A percentile compares a stretch with the other conserved stretches of the same genome.
phyloP scores from a whole-genome alignment of 257 asterid species.

The Solanum rostratum region DNA sequence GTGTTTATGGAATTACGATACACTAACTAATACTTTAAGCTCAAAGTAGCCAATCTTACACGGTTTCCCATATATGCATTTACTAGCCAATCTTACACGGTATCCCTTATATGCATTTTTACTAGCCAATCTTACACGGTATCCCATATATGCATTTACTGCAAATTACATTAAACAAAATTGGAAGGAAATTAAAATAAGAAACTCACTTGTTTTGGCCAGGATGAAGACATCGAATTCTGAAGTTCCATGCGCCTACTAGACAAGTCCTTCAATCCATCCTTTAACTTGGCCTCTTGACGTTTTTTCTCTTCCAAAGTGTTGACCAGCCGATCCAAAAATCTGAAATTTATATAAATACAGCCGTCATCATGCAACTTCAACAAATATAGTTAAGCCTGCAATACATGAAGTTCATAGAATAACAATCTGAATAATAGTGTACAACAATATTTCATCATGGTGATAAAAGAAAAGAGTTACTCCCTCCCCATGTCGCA shows the following conservation, averaged over 20 bases:
- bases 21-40: neutral
- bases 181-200: neutral
- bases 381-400: neutral
- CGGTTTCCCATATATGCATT: neutral
- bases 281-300: constrained; percentile 74
- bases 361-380: neutral
- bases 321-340: constrained; percentile 75
- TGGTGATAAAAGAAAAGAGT: neutral
- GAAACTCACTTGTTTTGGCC: constrained; percentile 93
- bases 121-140: neutral
- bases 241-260: constrained; percentile 82
- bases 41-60: neutral
- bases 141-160: neutral
- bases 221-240: constrained; percentile 77
- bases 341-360: constrained; percentile 37
- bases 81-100: neutral
- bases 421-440: neutral
- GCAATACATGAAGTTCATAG: neutral
- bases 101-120: neutral
- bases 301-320: constrained; percentile 91
- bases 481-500: no score
- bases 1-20: neutral
- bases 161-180: neutral
- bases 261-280: constrained; percentile 67
- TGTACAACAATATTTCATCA: neutral